Conservation (phyloP, 148 eudicot genomes). For the Rhododendron ovatum region DNA sequence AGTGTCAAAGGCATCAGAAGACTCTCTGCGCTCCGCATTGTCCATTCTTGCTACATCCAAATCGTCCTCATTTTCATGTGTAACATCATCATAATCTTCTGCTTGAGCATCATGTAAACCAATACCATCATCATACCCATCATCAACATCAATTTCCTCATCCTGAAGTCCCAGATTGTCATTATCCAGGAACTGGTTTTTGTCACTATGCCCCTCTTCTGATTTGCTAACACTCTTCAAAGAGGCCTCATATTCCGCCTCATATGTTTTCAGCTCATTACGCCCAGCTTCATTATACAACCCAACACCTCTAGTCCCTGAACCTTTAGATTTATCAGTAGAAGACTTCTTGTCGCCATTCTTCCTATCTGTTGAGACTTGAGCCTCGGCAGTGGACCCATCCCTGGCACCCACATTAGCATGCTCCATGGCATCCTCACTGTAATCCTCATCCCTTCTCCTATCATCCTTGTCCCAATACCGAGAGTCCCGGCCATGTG, state of each 20-base stretch:
- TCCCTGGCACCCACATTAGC: constrained; percentile 26
- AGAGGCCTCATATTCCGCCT: constrained; percentile 86
- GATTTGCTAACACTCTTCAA: constrained; percentile 50
- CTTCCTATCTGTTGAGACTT: constrained; percentile 17
- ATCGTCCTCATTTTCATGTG: constrained; percentile 26
- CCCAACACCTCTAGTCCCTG: constrained; percentile 37
- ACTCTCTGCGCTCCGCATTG: constrained; percentile 28
- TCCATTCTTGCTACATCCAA: constrained; percentile 30
- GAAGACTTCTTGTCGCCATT: constrained; percentile 30
- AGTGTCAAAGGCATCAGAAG: constrained; percentile 19
- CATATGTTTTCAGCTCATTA: constrained; percentile 74
- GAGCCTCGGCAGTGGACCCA: constrained; percentile 34
- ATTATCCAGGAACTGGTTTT: constrained; percentile 31
- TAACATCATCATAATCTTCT: constrained; percentile 50
- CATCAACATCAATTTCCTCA: constrained; percentile 54
- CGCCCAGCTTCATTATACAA: constrained; percentile 98
- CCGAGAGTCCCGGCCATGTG: constrained; percentile 90
- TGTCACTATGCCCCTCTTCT: constrained; percentile 25
- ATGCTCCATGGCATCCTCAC: constrained; percentile 56
- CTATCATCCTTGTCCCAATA: constrained; percentile 98
- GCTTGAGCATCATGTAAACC: constrained; percentile 60
- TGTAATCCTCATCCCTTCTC: constrained; percentile 94
- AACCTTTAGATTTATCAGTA: constrained; percentile 22
- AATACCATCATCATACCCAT: constrained; percentile 90
- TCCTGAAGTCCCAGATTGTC: constrained; percentile 27